Percentiles rank a stretch among this genome's conserved stretches.
phyloP scores from a whole-genome alignment of 2,329 filamentous ascomycete species.

The Paraconiothyrium brasiliense region DNA sequence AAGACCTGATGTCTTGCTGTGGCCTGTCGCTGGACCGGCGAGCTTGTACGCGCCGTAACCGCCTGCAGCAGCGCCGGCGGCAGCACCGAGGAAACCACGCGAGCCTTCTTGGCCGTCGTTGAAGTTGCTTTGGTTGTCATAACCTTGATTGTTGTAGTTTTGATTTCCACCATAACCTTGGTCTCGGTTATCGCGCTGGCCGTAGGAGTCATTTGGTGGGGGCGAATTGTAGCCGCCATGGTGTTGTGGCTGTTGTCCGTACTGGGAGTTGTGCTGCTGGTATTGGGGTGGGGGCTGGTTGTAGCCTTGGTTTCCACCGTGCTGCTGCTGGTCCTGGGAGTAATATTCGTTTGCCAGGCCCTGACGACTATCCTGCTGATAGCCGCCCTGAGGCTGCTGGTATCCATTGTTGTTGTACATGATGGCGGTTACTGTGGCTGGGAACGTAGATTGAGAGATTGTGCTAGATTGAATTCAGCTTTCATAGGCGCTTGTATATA shows the following conservation, averaged over 20 bases:
- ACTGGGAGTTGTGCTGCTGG: constrained; percentile 37
- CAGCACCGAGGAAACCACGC: constrained; percentile 38
- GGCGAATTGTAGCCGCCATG: constrained; percentile 13
- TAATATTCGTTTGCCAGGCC: constrained; percentile 13
- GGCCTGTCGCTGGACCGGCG: constrained; percentile 34
- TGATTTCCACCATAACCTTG: constrained; percentile 9
- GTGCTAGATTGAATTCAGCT: neutral
- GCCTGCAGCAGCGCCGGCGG: constrained; percentile 38
- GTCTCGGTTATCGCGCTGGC: constrained; percentile 8
- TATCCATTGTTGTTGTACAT: constrained; percentile 12
- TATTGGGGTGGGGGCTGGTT: constrained; percentile 34
- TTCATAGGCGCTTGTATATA: neutral
- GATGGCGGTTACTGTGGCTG: neutral
- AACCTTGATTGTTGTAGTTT: constrained; percentile 4
- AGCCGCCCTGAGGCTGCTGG: constrained; percentile 12
- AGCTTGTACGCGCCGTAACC: constrained; percentile 39
- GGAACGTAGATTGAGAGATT: neutral
- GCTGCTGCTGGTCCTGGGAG: constrained; percentile 22
- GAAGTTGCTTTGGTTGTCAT: constrained; percentile 19
- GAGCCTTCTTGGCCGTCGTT: constrained; percentile 24
- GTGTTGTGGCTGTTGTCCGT: constrained; percentile 21
- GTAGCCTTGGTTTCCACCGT: constrained; percentile 19
- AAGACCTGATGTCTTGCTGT: constrained; percentile 33
- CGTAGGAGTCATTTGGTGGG: constrained; percentile 4
- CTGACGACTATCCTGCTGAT: neutral